Percentiles rank a stretch among this genome's conserved stretches.
Evolutionary conservation across 352 stramenopile genomes (phyloP).

Genomic region (Nothophytophthora sp.): DNA sequence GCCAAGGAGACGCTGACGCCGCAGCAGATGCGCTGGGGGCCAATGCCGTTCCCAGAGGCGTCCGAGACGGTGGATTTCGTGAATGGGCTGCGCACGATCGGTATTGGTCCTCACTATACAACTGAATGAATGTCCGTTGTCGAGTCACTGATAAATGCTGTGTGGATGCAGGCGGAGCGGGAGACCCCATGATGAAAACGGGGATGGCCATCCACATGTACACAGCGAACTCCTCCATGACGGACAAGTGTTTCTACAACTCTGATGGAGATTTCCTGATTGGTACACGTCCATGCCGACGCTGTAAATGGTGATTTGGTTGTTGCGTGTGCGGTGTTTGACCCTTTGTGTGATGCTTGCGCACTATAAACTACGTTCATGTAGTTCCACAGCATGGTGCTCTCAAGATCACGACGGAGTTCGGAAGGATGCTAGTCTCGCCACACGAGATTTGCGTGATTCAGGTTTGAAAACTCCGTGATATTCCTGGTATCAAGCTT

Average conservation of each 20-base stretch:
- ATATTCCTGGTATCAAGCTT: background rate
- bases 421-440: slow-evolving; percentile 85
- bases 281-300: too few relatives aligned
- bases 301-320: too few relatives aligned
- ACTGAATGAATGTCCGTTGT: too few relatives aligned
- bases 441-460: slow-evolving; percentile 96
- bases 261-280: slow-evolving; percentile 97
- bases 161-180: slow-evolving; percentile 73
- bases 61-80: slow-evolving; percentile 85
- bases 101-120: slow-evolving; percentile 13
- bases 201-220: slow-evolving; percentile 96
- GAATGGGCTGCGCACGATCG: slow-evolving; percentile 84
- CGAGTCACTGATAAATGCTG: too few relatives aligned
- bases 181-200: slow-evolving; percentile 89
- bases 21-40: slow-evolving; percentile 93
- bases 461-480: slow-evolving; percentile 41
- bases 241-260: slow-evolving; percentile 93
- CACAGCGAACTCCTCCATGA: slow-evolving; percentile 90
- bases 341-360: background rate
- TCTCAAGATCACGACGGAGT: slow-evolving; percentile 94
- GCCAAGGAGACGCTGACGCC: slow-evolving; percentile 69
- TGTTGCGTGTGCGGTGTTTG: too few relatives aligned
- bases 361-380: background rate
- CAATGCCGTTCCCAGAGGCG: slow-evolving; percentile 71
- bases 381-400: slow-evolving; percentile 90